Conservation (phyloP, 768 basidiomycete genomes). For the Podaxis mareebaensis region DNA sequence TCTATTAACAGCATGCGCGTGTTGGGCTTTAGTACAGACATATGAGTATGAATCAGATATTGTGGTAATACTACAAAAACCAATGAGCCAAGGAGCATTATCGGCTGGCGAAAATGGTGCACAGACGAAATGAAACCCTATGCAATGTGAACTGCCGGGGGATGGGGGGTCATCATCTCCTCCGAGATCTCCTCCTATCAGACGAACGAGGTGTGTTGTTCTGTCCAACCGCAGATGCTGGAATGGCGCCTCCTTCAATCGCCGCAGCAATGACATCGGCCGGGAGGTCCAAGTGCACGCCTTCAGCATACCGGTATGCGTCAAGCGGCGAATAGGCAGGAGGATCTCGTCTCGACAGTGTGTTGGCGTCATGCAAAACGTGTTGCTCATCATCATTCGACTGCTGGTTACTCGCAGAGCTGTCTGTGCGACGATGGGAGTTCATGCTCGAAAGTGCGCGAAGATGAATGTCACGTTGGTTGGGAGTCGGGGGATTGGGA, state of each 20-base stretch:
- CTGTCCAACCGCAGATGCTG: slow-evolving; percentile 58
- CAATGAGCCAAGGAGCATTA: slow-evolving; percentile 1
- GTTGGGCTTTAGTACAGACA: slow-evolving; percentile 16
- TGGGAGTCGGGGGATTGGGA: slow-evolving; percentile 82
- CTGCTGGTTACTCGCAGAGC: slow-evolving; percentile 28
- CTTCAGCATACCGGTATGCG: slow-evolving; percentile 80
- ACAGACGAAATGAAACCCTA: slow-evolving; percentile 33
- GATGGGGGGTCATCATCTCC: slow-evolving; percentile 43
- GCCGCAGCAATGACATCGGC: slow-evolving; percentile 91
- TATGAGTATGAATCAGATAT: slow-evolving; percentile 16
- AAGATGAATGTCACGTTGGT: slow-evolving; percentile 65
- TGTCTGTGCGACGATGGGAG: slow-evolving; percentile 39
- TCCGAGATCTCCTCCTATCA: slow-evolving; percentile 54
- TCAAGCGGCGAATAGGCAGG: slow-evolving; percentile 91
- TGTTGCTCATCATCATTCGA: slow-evolving; percentile 27
- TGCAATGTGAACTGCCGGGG: slow-evolving; percentile 13
- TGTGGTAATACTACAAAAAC: slow-evolving; percentile 13
- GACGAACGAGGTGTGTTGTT: slow-evolving; percentile 45
- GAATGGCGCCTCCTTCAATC: slow-evolving; percentile 70
- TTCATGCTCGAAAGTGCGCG: slow-evolving; percentile 63
- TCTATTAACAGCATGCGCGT: slow-evolving; percentile 9
- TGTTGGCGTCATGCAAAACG: slow-evolving; percentile 28
- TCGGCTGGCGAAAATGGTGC: slow-evolving; percentile 6
- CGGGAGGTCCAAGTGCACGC: slow-evolving; percentile 91
- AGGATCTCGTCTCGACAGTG: slow-evolving; percentile 61